A percentile compares a stretch with the other conserved stretches of the same genome.
Conservation (phyloP, 176 grass and related monocot species). For the Pontederia crassipes region DNA sequence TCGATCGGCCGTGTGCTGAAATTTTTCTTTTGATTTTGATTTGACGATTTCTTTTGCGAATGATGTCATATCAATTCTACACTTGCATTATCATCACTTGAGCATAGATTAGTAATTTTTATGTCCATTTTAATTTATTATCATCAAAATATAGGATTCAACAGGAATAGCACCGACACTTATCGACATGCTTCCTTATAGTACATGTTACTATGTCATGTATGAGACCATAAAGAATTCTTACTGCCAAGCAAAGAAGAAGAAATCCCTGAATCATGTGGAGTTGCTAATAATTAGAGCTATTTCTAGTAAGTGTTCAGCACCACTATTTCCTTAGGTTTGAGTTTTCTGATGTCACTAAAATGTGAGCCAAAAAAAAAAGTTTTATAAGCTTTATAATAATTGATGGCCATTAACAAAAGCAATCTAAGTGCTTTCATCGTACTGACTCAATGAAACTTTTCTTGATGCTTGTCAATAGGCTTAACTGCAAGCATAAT, state of each 20-base stretch:
- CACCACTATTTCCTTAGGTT: not conserved
- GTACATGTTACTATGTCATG: conserved; percentile 99
- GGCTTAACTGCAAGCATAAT: conserved; percentile 80
- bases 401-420: too few relatives aligned
- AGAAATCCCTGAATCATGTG: conserved; percentile 43
- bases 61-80: too few relatives aligned
- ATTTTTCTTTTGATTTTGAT: too few relatives aligned
- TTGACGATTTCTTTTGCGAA: too few relatives aligned
- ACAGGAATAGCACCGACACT: conserved; percentile 48
- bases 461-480: not conserved
- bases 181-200: conserved; percentile 81
- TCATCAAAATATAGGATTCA: too few relatives aligned
- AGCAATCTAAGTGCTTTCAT: not conserved
- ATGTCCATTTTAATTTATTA: too few relatives aligned
- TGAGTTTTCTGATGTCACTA: too few relatives aligned
- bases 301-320: conserved; percentile 47
- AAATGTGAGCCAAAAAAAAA: too few relatives aligned
- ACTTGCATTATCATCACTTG: too few relatives aligned
- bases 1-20: too few relatives aligned
- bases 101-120: too few relatives aligned
- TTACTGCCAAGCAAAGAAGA: conserved; percentile 48
- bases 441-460: not conserved
- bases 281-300: conserved; percentile 70
- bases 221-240: conserved; percentile 62
- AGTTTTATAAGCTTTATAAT: too few relatives aligned